Evolutionary conservation across 169 alveolate species (phyloP), one percentile per base, ranked within the genome.

Genomic region (Plasmodium gallinaceum): DNA sequence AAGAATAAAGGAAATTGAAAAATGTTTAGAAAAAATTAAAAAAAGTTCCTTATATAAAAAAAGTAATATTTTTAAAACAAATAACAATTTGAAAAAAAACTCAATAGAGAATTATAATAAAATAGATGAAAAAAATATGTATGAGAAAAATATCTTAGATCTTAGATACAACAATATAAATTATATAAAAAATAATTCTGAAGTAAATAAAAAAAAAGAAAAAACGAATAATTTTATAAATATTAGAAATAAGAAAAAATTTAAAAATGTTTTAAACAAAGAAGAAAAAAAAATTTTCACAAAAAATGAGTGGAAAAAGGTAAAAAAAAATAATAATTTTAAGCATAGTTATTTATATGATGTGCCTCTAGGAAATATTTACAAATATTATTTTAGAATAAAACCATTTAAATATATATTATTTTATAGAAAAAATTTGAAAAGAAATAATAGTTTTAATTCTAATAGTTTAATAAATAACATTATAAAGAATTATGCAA

Each of bases 1-100:
- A 37, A 78, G 75, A 51, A 78, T 78, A 6, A 14, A 64, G 8
- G 39, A 43, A 48, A 78, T 78, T 24, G 70, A 78, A 65, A 18
- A 52, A 24, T 64, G 46, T 78, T 26, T 78, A 51, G 65, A 78
- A 22, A 42, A 46, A 46, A 48, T n/a, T 20, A 37, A 46, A 65
- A 57, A 37, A 24, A 20, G 42, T 42, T 9, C n/a, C 43, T 18
- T 42, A 48, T 51, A 64, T 5, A 43, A 74, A 60, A 58, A 39
- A 61, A 22, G 24, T 18, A 26, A 51, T 7, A 74, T 3, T 26
- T 16, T 6, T 10, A 7, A 1, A 65, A 74, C 0, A 74, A 62
- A 57, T 18, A 26, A 51, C 7, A 74, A 5, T 26, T 16, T 6
- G 20, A 7, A 1, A 65, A 74, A 2, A 74, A 62, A 57, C 0